phyloP scores from a whole-genome alignment of 1,284 basidiomycete genomes.

The Quambalaria eucalypti region DNA sequence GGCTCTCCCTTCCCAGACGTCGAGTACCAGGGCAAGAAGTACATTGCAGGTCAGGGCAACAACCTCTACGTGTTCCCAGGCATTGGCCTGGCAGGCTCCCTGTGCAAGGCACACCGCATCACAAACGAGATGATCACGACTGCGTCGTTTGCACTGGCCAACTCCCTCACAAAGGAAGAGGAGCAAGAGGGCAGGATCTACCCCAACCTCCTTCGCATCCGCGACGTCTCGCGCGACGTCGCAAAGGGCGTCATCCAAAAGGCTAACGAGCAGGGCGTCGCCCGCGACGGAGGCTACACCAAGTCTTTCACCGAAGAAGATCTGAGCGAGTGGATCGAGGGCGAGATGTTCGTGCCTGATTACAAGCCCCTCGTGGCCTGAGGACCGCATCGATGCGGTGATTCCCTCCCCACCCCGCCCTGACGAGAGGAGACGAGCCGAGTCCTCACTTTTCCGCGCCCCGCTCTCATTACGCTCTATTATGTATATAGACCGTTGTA shows the following conservation, averaged over 20 bases:
- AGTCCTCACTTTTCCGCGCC: too few relatives aligned
- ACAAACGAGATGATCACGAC: constrained; percentile 64
- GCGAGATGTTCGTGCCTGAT: constrained; percentile 40
- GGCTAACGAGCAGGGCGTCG: constrained; percentile 36
- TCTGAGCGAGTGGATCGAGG: constrained; percentile 31
- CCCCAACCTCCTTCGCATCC: constrained; percentile 35
- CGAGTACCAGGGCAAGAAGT: constrained; percentile 55
- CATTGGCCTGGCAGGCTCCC: constrained; percentile 44
- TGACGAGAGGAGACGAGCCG: too few relatives aligned
- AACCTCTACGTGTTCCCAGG: constrained; percentile 55
- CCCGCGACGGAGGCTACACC: constrained; percentile 36
- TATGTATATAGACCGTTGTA: too few relatives aligned
- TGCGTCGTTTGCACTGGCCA: constrained; percentile 62
- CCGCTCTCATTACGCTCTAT: too few relatives aligned
- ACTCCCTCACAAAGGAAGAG: constrained; percentile 67
- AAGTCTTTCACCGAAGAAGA: constrained; percentile 32
- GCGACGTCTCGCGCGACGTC: constrained; percentile 34
- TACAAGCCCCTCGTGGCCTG: too few relatives aligned
- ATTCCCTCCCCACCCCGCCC: too few relatives aligned
- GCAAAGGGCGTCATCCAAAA: constrained; percentile 34
- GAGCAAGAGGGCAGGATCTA: constrained; percentile 46
- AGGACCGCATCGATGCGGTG: too few relatives aligned
- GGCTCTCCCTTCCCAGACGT: constrained; percentile 77
- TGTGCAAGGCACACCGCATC: constrained; percentile 63
- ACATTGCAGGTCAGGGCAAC: constrained; percentile 81